phyloP scores from a whole-genome alignment of 768 basidiomycete species.

The Macrolepiota dolichaula region DNA sequence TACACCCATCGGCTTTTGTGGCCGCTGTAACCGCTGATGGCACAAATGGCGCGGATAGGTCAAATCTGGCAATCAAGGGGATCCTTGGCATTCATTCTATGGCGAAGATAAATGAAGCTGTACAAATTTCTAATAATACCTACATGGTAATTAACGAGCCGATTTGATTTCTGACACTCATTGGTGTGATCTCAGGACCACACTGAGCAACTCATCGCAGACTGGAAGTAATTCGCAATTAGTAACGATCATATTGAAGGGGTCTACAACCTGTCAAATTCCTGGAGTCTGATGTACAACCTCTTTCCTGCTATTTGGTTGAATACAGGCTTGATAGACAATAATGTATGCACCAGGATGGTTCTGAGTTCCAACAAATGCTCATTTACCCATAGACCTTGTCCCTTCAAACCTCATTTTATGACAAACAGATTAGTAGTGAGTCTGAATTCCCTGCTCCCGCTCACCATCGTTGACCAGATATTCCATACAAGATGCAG shows the following conservation, averaged over 20 bases:
- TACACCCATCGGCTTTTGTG: conserved; percentile 17
- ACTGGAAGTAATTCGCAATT: conserved; percentile 15
- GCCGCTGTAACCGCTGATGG: conserved; percentile 9
- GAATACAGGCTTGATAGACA: conserved; percentile 32
- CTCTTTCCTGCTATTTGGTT: conserved; percentile 48
- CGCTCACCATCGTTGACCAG: neutral
- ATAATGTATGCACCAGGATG: conserved; percentile 9
- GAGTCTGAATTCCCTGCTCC: neutral
- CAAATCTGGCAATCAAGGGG: conserved; percentile 61
- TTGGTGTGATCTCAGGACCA: neutral
- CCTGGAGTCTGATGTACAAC: conserved; percentile 50
- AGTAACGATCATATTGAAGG: conserved; percentile 13
- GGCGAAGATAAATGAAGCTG: conserved; percentile 39
- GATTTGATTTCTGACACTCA: neutral
- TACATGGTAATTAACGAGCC: conserved; percentile 6
- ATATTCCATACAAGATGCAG: neutral
- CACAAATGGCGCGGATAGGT: conserved; percentile 33
- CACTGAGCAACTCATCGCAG: neutral
- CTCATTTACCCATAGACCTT: neutral
- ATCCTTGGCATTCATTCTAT: conserved; percentile 54
- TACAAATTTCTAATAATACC: conserved; percentile 18
- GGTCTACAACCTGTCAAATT: conserved; percentile 15
- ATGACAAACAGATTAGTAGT: neutral
- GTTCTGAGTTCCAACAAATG: conserved; percentile 13
- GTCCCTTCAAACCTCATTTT: conserved; percentile 13